Evolutionary conservation across 306 rosid species (phyloP), one percentile per base, ranked within the genome.

Genomic region (Pyrus betulifolia): DNA sequence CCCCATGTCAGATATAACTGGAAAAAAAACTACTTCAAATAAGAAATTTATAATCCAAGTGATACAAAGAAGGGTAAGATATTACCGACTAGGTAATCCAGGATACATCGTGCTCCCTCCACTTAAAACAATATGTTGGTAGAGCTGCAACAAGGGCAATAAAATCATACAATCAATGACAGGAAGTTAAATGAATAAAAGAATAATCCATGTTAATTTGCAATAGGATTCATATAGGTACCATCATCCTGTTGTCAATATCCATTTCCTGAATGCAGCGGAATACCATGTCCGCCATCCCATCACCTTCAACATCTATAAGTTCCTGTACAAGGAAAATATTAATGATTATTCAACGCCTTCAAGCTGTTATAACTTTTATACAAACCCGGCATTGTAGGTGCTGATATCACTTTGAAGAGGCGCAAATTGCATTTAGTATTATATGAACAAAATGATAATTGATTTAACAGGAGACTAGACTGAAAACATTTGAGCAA

Each of bases 31-130:
- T 45, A 63, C 19, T 19, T 59, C 14, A 46, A 13, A 51, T 9
- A 40, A 58, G 31, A 51, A 11, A 21, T 61, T 40, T 65, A 17
- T 22, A 13, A 72, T 72, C 70, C 30, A 75, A 74, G 75, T 80
- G 52, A 71, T 63, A 83, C 71, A 42, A 78, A 72, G 72, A 80
- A 79, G 79, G 71, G 85, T 59, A 79, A 74, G 18, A 79, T 73
- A 82, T 68, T 89, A 95, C 99, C 99, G 90, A 89, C 99, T 96
- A 55, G 99, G 98, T 83, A 96, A 82, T 84, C 99, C 99, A 67
- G 99, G 99, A 88, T 92, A 96, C 99, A 96, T 96, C 64, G 99
- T 96, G 90, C 99, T 96, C 76, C 99, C 99, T 82, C 99, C 98
- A 82, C 99, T 96, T 82, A 96, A 84, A 80, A 96, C 99, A 67